Evolutionary conservation across 2,329 filamentous ascomycete genomes (phyloP), one percentile per base, ranked within the genome.

Genomic region (Aschersonia sp.): DNA sequence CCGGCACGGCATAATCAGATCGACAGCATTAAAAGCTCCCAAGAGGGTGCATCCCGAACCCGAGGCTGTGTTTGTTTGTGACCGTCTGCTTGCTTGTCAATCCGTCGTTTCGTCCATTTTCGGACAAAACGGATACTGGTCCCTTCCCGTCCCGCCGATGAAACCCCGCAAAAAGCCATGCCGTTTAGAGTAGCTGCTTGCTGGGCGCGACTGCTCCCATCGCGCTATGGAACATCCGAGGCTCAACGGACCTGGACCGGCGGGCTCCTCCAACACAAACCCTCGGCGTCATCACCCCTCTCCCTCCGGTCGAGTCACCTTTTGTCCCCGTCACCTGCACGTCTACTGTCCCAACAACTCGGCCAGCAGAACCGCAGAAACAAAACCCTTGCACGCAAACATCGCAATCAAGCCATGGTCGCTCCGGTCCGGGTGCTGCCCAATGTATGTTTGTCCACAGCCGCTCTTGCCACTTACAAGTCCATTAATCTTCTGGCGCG

Each of bases 391-490:
- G 35, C 35, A 37, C 12, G 10, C 9, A 7, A 8, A 48, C 41
- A 22, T 37, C 35, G 4, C 35, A 37, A 9, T 42, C 9, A 7
- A 8, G 47, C 40, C 44, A 62, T 62, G 59, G 57, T 56, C 5
- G 52, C 58, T 39, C 49, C 59, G 40, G 54, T 64, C 46, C 56
- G 62, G 55, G 55, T 57, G 32, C 48, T 62, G 37, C 63, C 63
- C n/a, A 65, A 57, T 51, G 63, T 65, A 56, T 50, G 60, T 51
- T 30, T 41, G 40, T 14, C n/a, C 40, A 3, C 22, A 35, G 14
- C 29, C 47, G 22, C 39, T 30, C 40, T 46, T 39, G 30, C 46
- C 22, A 45, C 35, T 9, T 11, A 42, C 22, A 41, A 48, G 50
- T 30, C 41, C 35, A n/a, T n/a, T 7, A 7, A 11, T n/a, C 11